phyloP scores from a whole-genome alignment of 2,329 filamentous ascomycete species.

The Helotiales sp. region DNA sequence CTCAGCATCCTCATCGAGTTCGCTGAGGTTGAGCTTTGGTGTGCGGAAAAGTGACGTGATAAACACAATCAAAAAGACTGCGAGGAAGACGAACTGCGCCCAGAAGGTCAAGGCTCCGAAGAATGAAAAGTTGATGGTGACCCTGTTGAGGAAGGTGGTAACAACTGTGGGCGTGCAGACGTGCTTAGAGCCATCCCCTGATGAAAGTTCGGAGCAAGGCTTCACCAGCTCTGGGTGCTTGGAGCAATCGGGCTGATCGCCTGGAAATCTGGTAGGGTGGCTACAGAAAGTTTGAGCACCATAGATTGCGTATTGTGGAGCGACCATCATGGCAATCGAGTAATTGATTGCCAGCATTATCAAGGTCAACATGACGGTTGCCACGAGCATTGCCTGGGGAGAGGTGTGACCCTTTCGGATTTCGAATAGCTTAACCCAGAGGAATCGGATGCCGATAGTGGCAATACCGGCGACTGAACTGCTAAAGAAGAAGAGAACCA shows the following conservation, averaged over 20 bases:
- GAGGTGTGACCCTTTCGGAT: slow-evolving; percentile 88
- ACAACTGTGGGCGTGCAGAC: slow-evolving; percentile 92
- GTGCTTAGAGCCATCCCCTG: slow-evolving; percentile 71
- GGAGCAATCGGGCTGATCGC: slow-evolving; percentile 76
- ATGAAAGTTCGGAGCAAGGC: slow-evolving; percentile 78
- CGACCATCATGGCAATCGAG: slow-evolving; percentile 88
- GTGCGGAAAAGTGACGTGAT: slow-evolving; percentile 79
- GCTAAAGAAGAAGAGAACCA: slow-evolving; percentile 87
- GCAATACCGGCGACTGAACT: slow-evolving; percentile 87
- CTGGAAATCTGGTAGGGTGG: slow-evolving; percentile 64
- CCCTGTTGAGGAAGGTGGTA: slow-evolving; percentile 89
- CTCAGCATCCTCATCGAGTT: slow-evolving; percentile 87
- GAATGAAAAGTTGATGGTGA: slow-evolving; percentile 93
- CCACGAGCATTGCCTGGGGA: slow-evolving; percentile 88
- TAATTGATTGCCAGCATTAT: slow-evolving; percentile 94
- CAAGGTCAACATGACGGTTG: slow-evolving; percentile 87
- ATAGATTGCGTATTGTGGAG: slow-evolving; percentile 92
- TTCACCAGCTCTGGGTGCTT: slow-evolving; percentile 73
- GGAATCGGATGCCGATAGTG: slow-evolving; percentile 88
- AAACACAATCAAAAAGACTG: slow-evolving; percentile 81
- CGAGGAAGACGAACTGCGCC: slow-evolving; percentile 92
- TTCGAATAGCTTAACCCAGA: slow-evolving; percentile 93
- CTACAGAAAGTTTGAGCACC: slow-evolving; percentile 95
- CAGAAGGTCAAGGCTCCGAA: slow-evolving; percentile 94
- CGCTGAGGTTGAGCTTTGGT: slow-evolving; percentile 75